Evolutionary conservation across 2,329 filamentous ascomycete genomes (phyloP), one percentile per base, ranked within the genome.

Genomic region (Neofusicoccum kwambonambiense): DNA sequence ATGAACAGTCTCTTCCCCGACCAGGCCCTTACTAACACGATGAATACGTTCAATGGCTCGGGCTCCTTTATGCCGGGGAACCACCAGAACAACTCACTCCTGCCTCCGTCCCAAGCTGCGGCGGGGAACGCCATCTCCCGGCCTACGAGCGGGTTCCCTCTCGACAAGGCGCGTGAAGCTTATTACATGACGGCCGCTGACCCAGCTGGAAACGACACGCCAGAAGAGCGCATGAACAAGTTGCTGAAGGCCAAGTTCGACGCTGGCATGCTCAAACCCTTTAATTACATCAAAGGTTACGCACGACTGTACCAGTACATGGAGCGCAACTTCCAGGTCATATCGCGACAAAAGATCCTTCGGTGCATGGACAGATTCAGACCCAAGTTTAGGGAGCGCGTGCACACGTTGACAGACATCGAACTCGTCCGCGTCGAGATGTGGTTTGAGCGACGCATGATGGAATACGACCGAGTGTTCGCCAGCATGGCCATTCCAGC

Each of bases 261-360:
- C 70, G 95, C 95, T 0, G 95, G 95, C 1, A 84, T 99, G 73
- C 82, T 99, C 65, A 95, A 93, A 74, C 95, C 95, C 1, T 99
- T 99, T 84, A 98, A 98, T 80, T 99, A 99, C 77, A 92, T 98
- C 71, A 96, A 96, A 73, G 95, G 95, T 12, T 99, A 99, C 77
- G 90, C 92, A 11, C 87, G 93, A 37, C 82, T 99, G 54, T 92
- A 93, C 68, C 88, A 90, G 68, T 99, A 97, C 76, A 93, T 99
- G 84, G 93, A 97, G 73, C 87, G 89, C 66, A 89, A 98, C 74
- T 90, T 98, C 75, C 88, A 91, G 62, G 86, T 90, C 27, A 82
- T 86, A 15, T 95, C 91, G 19, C 93, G 95, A 67, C 90, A 96
- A 71, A 95, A 96, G 80, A 97, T 99, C 67, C 81, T 97, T 50